These are phyloP conservation scores for Hortaea werneckii DNA, from an alignment of 2,329 filamentous ascomycete species.

Conservation along the genomic window DNA sequence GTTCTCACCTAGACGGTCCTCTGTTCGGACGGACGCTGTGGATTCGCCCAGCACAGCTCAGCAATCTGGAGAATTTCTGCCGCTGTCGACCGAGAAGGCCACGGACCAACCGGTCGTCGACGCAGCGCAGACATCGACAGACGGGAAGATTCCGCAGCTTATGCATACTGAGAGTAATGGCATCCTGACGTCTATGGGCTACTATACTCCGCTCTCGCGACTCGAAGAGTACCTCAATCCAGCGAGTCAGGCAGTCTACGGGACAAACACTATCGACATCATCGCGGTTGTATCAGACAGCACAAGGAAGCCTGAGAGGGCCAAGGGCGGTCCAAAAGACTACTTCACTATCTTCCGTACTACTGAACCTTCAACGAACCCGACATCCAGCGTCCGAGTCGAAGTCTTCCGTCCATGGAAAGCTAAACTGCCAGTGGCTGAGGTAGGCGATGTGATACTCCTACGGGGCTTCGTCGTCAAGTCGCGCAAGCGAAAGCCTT, in stretches of 20 bases:
- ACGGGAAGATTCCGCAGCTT: not conserved
- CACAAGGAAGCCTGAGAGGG: constrained; percentile 26
- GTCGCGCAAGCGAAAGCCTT: constrained; percentile 26
- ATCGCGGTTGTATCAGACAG: constrained; percentile 33
- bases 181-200: constrained; percentile 31
- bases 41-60: not conserved
- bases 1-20: constrained; percentile 22
- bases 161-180: constrained; percentile 15
- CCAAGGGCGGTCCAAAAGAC: constrained; percentile 34
- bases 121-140: too few relatives aligned
- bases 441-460: constrained; percentile 35
- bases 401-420: constrained; percentile 36
- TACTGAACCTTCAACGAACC: constrained; percentile 26
- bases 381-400: constrained; percentile 17
- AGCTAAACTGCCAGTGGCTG: constrained; percentile 30
- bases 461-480: constrained; percentile 35
- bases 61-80: not conserved
- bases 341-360: constrained; percentile 34
- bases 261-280: constrained; percentile 29
- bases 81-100: too few relatives aligned
- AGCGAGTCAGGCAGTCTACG: constrained; percentile 22
- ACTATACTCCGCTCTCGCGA: constrained; percentile 36
- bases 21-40: not conserved
- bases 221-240: constrained; percentile 31
- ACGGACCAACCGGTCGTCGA: too few relatives aligned